Evolutionary conservation across 768 basidiomycete species (phyloP).

Genomic region (Boletellus sp.): DNA sequence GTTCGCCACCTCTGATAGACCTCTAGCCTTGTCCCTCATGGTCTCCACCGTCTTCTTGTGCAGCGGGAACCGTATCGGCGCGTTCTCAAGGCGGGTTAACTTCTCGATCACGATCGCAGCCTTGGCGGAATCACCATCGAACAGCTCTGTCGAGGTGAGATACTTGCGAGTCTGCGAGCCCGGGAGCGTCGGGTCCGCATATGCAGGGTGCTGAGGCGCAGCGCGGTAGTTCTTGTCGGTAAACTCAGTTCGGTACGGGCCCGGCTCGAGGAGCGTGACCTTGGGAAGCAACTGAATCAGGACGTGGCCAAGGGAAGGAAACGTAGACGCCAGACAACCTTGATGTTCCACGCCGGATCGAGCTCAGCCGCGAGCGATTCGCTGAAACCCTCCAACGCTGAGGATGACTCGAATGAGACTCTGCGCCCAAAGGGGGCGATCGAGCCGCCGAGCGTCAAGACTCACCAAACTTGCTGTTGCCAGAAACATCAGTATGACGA

Average conservation of each 20-base stretch:
- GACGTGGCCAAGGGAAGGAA: not conserved
- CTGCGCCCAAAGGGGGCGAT: no score
- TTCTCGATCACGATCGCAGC: constrained; percentile 15
- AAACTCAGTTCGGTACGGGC: constrained; percentile 16
- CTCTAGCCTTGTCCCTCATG: constrained; percentile 14
- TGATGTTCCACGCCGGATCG: constrained; percentile 19
- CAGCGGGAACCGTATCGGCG: constrained; percentile 14
- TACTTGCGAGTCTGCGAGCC: constrained; percentile 3
- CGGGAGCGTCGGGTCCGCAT: constrained; percentile 6
- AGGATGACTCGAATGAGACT: not conserved
- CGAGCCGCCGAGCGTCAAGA: no score
- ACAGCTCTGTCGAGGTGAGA: not conserved
- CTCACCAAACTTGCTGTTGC: constrained; percentile 18
- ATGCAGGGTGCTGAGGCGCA: constrained; percentile 18
- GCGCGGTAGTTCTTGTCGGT: not conserved
- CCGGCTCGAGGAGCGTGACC: constrained; percentile 18
- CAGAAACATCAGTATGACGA: not conserved
- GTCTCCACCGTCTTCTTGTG: constrained; percentile 4
- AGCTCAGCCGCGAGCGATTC: constrained; percentile 10
- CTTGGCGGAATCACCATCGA: constrained; percentile 14
- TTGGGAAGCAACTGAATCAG: not conserved
- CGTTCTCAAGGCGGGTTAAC: constrained; percentile 11
- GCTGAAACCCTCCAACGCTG: constrained; percentile 17
- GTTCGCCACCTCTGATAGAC: constrained; percentile 6
- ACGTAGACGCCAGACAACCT: constrained; percentile 1